Conservation (phyloP, 176 grass and related monocot species). For the Oryza coarctata region DNA sequence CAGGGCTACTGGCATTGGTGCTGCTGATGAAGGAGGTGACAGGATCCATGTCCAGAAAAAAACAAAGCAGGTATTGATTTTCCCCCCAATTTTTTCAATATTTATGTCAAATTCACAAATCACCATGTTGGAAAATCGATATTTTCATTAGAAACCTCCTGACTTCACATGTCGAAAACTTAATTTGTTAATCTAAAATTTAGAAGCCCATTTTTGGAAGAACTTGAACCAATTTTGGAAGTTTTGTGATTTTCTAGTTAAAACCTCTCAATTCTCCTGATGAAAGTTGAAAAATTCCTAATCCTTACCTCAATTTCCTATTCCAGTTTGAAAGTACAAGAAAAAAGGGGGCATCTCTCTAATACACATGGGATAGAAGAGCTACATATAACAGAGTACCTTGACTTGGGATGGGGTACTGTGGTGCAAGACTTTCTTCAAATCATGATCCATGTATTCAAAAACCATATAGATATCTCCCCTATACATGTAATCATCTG, state of each 20-base stretch:
- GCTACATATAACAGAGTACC: constrained; percentile 25
- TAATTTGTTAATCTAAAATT: no score
- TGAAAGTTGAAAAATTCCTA: not conserved
- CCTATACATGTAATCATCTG: constrained; percentile 76
- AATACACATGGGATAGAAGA: not conserved
- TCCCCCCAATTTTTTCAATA: no score
- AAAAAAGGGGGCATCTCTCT: not conserved
- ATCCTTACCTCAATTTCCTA: not conserved
- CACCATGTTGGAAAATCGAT: no score
- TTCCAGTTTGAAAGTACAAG: not conserved
- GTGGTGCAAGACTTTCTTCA: constrained; percentile 66
- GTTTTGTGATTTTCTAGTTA: not conserved
- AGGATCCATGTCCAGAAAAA: no score
- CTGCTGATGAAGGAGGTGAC: no score
- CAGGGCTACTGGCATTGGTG: no score
- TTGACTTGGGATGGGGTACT: constrained; percentile 50
- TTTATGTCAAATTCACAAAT: no score
- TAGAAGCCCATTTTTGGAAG: not conserved
- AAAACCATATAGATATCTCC: constrained; percentile 90
- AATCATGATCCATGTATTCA: constrained; percentile 90
- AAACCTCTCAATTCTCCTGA: not conserved
- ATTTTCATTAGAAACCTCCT: no score
- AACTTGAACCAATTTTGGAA: not conserved
- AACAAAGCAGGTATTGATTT: no score
- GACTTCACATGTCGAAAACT: no score